phyloP scores from a whole-genome alignment of 305 asterid genomes.

The Euphrasia arctica region DNA sequence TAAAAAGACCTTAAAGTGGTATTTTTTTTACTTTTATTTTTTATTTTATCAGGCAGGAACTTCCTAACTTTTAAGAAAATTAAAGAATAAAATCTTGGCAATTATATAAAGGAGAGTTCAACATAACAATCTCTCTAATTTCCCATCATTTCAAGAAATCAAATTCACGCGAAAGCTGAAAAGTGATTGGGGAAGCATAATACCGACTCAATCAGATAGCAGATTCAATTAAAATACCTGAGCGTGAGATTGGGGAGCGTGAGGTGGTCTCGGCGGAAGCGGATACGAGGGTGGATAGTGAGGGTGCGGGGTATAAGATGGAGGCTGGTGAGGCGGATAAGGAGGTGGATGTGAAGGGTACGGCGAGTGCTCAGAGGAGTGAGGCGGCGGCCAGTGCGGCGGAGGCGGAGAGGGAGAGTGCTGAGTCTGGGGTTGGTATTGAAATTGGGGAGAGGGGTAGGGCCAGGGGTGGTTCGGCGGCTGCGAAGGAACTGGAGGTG shows the following conservation, averaged over 20 bases:
- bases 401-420: constrained; percentile 57
- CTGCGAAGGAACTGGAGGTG: constrained; percentile 43
- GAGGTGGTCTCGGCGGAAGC: constrained; percentile 53
- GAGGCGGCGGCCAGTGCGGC: constrained; percentile 42
- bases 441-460: constrained; percentile 64
- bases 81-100: constrained; percentile 6
- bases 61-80: background rate
- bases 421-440: constrained; percentile 53
- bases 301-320: constrained; percentile 38
- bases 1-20: constrained; percentile 9
- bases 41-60: background rate
- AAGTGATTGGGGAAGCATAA: background rate
- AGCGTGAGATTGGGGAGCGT: constrained; percentile 49
- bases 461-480: constrained; percentile 61
- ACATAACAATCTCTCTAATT: constrained; percentile 4
- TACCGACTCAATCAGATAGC: constrained; percentile 22
- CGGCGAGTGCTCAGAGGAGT: constrained; percentile 41
- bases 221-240: constrained; percentile 43
- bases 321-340: constrained; percentile 46
- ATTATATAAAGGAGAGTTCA: constrained; percentile 3
- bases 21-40: too few relatives aligned
- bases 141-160: background rate
- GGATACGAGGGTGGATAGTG: constrained; percentile 45
- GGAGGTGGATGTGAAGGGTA: constrained; percentile 37
- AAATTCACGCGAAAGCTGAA: constrained; percentile 19